These are phyloP conservation scores for Apophysomyces elegans DNA, from an alignment of 371 early-diverging fungal species.

Conservation along the genomic window DNA sequence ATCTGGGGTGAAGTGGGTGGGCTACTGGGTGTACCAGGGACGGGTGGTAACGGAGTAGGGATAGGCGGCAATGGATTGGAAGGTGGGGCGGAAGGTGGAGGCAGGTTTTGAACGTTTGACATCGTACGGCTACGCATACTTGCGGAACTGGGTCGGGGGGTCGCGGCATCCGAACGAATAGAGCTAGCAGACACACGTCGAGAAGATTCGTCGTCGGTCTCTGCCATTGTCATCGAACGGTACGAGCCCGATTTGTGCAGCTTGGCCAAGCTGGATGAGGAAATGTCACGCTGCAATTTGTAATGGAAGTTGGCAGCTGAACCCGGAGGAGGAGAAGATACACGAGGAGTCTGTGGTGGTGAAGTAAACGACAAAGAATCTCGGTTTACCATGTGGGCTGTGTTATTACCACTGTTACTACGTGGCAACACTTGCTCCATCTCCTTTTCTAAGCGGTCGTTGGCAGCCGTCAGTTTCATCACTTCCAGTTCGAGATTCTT, in stretches of 20 bases:
- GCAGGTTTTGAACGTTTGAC: conserved; percentile 21
- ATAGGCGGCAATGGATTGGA: conserved; percentile 55
- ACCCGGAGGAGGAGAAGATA: conserved; percentile 31
- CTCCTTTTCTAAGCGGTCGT: conserved; percentile 54
- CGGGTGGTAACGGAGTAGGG: conserved; percentile 41
- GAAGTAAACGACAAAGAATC: conserved; percentile 35
- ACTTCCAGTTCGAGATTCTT: conserved; percentile 49
- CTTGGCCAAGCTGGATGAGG: conserved; percentile 30
- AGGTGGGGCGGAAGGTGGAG: conserved; percentile 54
- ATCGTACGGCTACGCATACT: conserved; percentile 23
- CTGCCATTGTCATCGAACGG: conserved; percentile 24
- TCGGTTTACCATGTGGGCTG: conserved; percentile 14
- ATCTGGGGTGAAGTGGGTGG: conserved; percentile 14
- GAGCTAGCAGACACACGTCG: conserved; percentile 26
- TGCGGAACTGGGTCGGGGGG: conserved; percentile 17
- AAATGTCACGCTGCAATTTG: conserved; percentile 33
- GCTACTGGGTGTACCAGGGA: conserved; percentile 20
- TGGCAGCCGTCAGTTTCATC: conserved; percentile 49
- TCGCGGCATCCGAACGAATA: conserved; percentile 21
- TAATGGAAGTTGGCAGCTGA: conserved; percentile 22
- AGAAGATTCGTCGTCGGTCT: conserved; percentile 15
- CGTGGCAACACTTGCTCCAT: conserved; percentile 50
- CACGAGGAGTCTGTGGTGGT: conserved; percentile 48
- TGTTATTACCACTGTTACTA: conserved; percentile 15
- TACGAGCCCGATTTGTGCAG: conserved; percentile 41